Evolutionary conservation across 129 eudicot species (phyloP).

Genomic region (Flaveria bidentis): DNA sequence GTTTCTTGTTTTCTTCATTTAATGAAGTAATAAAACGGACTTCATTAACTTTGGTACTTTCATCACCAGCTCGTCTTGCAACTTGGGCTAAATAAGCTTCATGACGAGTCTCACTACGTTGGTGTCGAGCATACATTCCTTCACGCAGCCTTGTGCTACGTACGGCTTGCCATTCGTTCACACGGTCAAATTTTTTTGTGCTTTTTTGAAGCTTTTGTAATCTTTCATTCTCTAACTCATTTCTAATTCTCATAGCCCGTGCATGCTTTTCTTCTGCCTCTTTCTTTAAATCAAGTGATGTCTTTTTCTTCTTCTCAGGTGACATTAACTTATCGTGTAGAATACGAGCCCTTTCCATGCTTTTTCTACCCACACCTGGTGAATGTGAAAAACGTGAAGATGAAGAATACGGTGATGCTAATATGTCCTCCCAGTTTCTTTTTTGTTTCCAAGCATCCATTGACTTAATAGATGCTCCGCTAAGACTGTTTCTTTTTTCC

Average conservation of each 20-base stretch:
- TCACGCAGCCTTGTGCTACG: constrained; percentile 82
- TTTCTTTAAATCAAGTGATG: constrained; percentile 72
- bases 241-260: constrained; percentile 76
- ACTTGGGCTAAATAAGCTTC: constrained; percentile 88
- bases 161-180: constrained; percentile 89
- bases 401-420: constrained; percentile 63
- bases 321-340: constrained; percentile 95
- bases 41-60: constrained; percentile 91
- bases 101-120: constrained; percentile 81
- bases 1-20: constrained; percentile 86
- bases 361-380: constrained; percentile 79
- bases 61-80: constrained; percentile 91
- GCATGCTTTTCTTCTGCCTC: constrained; percentile 98
- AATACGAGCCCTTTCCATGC: constrained; percentile 76
- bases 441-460: constrained; percentile 99
- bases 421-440: constrained; percentile 89
- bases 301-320: constrained; percentile 88
- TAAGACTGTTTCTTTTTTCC: constrained; percentile 57
- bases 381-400: constrained; percentile 90
- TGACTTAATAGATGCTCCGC: constrained; percentile 46
- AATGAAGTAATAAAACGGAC: constrained; percentile 95
- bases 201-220: constrained; percentile 85
- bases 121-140: constrained; percentile 88
- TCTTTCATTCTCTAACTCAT: constrained; percentile 84
- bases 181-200: constrained; percentile 85